These are phyloP conservation scores for Lachnellula cervina DNA, from an alignment of 2,329 filamentous ascomycete genomes.

Conservation along the genomic window DNA sequence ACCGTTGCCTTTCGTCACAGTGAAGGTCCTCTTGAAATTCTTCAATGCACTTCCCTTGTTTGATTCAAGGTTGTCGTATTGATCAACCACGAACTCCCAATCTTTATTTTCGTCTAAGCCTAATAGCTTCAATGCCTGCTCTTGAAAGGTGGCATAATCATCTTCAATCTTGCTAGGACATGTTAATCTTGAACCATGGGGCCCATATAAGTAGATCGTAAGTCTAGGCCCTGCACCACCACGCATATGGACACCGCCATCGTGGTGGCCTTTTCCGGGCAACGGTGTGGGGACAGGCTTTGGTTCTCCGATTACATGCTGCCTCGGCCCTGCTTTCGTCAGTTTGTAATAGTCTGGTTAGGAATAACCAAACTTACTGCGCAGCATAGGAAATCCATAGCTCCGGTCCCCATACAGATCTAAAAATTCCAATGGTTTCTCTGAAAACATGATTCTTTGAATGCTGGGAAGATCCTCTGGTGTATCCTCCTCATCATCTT, in stretches of 20 bases:
- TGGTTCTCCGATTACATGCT: not conserved
- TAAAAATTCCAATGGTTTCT: slow-evolving; percentile 28
- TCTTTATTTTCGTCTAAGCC: not conserved
- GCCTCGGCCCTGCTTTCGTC: slow-evolving; percentile 6
- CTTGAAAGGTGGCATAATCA: not conserved
- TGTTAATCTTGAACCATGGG: not conserved
- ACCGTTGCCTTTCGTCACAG: not conserved
- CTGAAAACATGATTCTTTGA: slow-evolving; percentile 20
- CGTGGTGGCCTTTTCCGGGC: no score
- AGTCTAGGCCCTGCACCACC: slow-evolving; percentile 8
- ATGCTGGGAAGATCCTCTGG: slow-evolving; percentile 8
- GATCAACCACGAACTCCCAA: slow-evolving; percentile 11
- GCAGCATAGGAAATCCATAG: slow-evolving; percentile 24
- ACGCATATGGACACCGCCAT: slow-evolving; percentile 1
- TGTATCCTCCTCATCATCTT: slow-evolving; percentile 14
- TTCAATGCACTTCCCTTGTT: not conserved
- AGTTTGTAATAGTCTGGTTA: slow-evolving; percentile 18
- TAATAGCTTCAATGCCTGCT: slow-evolving; percentile 1
- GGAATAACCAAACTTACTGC: slow-evolving; percentile 24
- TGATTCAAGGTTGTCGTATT: slow-evolving; percentile 8
- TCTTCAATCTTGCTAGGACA: not conserved
- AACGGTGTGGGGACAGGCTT: no score
- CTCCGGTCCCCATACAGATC: slow-evolving; percentile 27
- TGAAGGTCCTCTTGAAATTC: not conserved
- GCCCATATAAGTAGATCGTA: slow-evolving; percentile 3